phyloP scores from a whole-genome alignment of 371 early-diverging fungal genomes.

The Dichotomocladium elegans region DNA sequence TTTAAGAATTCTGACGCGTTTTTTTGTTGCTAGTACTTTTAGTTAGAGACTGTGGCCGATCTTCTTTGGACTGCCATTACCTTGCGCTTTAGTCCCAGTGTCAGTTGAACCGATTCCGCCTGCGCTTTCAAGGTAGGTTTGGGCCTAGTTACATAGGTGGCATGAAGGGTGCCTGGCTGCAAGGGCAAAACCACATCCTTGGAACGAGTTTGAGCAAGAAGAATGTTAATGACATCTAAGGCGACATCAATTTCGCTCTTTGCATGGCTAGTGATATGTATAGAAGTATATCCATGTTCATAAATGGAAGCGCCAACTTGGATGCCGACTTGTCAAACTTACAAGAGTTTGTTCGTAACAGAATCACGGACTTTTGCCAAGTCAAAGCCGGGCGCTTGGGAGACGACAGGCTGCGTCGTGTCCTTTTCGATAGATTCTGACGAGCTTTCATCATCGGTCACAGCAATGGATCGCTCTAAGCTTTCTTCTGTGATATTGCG shows the following conservation, averaged over 20 bases:
- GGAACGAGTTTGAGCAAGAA: conserved; percentile 47
- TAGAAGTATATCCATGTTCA: neutral
- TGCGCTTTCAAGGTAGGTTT: conserved; percentile 43
- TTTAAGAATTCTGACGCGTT: conserved; percentile 58
- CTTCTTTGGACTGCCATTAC: conserved; percentile 7
- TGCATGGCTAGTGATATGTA: conserved; percentile 44
- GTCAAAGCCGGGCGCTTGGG: conserved; percentile 26
- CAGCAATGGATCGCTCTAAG: conserved; percentile 20
- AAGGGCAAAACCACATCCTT: conserved; percentile 30
- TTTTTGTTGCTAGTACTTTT: conserved; percentile 52
- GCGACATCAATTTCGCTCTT: conserved; percentile 75
- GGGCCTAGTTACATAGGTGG: conserved; percentile 53
- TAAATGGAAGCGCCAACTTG: no score
- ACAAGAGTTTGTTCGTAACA: conserved; percentile 40
- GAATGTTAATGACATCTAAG: conserved; percentile 67
- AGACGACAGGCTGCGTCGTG: conserved; percentile 1
- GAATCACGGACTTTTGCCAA: conserved; percentile 37
- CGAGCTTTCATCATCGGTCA: conserved; percentile 5
- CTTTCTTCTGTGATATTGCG: conserved; percentile 48
- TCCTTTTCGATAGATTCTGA: conserved; percentile 5
- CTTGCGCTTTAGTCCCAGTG: conserved; percentile 64
- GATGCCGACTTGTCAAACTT: conserved; percentile 12
- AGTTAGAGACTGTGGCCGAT: no score
- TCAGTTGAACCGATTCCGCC: conserved; percentile 56
- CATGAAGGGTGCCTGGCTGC: conserved; percentile 51